Evolutionary conservation across 1,284 basidiomycete genomes (phyloP).

Genomic region (Apiotrichum veenhuisii): DNA sequence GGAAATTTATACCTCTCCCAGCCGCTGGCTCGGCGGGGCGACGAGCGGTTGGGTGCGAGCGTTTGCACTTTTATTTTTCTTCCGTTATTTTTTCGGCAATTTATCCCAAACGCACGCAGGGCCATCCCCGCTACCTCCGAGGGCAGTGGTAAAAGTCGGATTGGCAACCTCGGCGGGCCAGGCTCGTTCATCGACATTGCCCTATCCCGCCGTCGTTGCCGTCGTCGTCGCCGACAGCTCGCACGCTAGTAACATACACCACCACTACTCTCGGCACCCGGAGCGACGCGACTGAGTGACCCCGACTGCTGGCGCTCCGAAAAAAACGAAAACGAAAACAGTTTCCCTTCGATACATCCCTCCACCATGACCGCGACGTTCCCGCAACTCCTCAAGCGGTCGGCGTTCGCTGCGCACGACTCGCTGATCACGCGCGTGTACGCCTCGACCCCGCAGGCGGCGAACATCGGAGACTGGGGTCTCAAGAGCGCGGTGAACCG

Average conservation of each 20-base stretch:
- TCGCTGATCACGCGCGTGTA: slow-evolving; percentile 48
- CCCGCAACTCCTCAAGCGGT: slow-evolving; percentile 41
- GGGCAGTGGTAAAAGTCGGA: not conserved
- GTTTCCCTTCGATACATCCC: not conserved
- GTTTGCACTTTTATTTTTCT: not conserved
- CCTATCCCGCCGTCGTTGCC: not conserved
- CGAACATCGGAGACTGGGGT: slow-evolving; percentile 41
- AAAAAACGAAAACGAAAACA: not conserved
- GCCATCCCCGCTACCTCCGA: not conserved
- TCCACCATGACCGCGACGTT: slow-evolving; percentile 35
- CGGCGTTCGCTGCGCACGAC: slow-evolving; percentile 45
- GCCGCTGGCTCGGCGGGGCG: too few species aligned
- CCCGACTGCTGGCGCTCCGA: not conserved
- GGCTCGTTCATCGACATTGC: not conserved
- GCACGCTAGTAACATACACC: not conserved
- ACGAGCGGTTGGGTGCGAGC: not conserved
- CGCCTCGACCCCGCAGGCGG: slow-evolving; percentile 33
- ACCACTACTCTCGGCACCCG: not conserved
- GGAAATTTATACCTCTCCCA: slow-evolving; percentile 5
- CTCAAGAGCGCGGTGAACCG: slow-evolving; percentile 43
- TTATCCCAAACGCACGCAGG: not conserved
- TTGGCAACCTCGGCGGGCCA: not conserved
- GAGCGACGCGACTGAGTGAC: not conserved
- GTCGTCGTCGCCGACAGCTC: not conserved
- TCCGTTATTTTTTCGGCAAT: too few species aligned